Conservation (phyloP, 139 green algal species). For the Cymbomonas tetramitiformis region DNA sequence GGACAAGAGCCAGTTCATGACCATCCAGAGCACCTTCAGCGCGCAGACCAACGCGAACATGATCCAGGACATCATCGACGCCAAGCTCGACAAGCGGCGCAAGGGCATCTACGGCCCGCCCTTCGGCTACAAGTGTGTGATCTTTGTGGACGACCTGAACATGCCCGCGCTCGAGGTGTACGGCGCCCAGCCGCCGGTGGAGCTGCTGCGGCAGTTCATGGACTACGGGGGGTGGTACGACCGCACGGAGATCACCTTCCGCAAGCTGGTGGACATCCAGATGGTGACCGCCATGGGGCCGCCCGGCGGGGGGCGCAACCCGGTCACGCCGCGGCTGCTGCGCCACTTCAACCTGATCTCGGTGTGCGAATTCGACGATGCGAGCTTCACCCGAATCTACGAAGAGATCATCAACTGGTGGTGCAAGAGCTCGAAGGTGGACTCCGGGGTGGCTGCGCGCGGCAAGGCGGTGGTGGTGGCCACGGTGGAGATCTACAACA, state of each 20-base stretch:
- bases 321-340: constrained; percentile 22
- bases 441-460: neutral
- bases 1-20: constrained; percentile 38
- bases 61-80: constrained; percentile 60
- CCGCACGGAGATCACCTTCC: constrained; percentile 24
- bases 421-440: constrained; percentile 7
- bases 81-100: constrained; percentile 31
- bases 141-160: constrained; percentile 38
- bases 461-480: constrained; percentile 14
- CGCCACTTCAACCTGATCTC: constrained; percentile 30
- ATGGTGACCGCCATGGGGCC: constrained; percentile 27
- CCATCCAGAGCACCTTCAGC: constrained; percentile 52
- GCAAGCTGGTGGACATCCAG: constrained; percentile 27
- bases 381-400: constrained; percentile 48
- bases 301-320: constrained; percentile 32
- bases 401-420: constrained; percentile 45
- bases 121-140: constrained; percentile 14
- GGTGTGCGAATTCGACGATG: constrained; percentile 34
- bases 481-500: constrained; percentile 32
- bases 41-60: constrained; percentile 59
- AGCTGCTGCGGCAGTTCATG: constrained; percentile 33
- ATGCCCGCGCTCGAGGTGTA: constrained; percentile 35
- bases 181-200: constrained; percentile 32
- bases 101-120: constrained; percentile 32
- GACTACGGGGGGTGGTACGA: constrained; percentile 35